phyloP scores from a whole-genome alignment of 1,284 basidiomycete species.

The Papiliotrema flavescens region DNA sequence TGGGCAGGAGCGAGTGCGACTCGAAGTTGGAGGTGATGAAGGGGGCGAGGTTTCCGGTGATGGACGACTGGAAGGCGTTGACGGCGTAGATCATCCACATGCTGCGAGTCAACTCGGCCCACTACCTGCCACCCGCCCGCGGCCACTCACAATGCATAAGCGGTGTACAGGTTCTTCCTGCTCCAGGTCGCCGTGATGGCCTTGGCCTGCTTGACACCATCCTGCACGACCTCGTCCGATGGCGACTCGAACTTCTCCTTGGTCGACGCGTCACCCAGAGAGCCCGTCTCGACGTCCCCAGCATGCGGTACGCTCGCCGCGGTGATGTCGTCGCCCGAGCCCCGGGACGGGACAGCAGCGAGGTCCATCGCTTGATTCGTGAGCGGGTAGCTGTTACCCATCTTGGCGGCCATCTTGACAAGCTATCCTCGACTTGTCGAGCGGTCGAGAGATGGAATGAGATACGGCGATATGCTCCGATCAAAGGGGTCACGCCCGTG shows the following conservation, averaged over 20 bases:
- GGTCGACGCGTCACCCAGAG: no score
- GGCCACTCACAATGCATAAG: conserved; percentile 32
- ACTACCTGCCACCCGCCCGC: background rate
- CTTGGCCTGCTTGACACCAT: conserved; percentile 30
- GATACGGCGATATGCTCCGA: no score
- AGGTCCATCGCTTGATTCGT: no score
- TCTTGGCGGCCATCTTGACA: no score
- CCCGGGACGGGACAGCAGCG: no score
- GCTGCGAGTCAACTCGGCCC: conserved; percentile 12
- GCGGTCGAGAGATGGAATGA: no score
- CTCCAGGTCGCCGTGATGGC: conserved; percentile 38
- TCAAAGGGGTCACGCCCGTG: no score
- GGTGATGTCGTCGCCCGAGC: no score
- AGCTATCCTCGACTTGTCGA: no score
- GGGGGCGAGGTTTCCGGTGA: conserved; percentile 35
- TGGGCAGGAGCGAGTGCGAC: conserved; percentile 38
- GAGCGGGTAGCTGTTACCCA: no score
- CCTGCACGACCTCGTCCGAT: conserved; percentile 11
- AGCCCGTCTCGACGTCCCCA: no score
- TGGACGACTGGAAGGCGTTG: conserved; percentile 38
- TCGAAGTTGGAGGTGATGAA: conserved; percentile 33
- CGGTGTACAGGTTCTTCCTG: conserved; percentile 20
- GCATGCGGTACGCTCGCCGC: no score
- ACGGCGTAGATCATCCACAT: conserved; percentile 38
- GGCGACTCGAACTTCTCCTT: background rate